A percentile compares a stretch with the other conserved stretches of the same genome.
phyloP scores from a whole-genome alignment of 2,329 filamentous ascomycete species.

The Cryphonectria nitschkei region DNA sequence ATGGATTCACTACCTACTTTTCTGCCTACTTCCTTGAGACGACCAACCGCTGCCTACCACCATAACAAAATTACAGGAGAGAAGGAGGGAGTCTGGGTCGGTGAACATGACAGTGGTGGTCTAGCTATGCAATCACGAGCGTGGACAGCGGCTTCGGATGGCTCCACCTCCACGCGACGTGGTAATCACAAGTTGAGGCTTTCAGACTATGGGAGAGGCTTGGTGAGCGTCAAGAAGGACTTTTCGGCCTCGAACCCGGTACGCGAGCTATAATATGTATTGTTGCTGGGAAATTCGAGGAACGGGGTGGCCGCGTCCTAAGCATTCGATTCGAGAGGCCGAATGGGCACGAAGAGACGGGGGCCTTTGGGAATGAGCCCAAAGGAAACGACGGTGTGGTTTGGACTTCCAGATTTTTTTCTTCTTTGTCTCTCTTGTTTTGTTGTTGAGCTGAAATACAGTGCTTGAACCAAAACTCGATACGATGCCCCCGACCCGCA shows the following conservation, averaged over 20 bases:
- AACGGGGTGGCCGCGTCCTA: background rate
- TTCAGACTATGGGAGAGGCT: constrained; percentile 5
- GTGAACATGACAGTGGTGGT: background rate
- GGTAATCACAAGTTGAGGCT: background rate
- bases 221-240: constrained; percentile 17
- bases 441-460: background rate
- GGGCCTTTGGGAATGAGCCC: background rate
- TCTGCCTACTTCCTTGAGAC: background rate
- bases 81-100: background rate
- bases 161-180: background rate
- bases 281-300: background rate
- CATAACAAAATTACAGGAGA: background rate
- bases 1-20: constrained; percentile 9
- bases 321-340: background rate
- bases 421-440: background rate
- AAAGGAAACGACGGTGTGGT: background rate
- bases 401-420: background rate
- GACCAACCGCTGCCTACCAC: background rate
- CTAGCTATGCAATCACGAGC: background rate
- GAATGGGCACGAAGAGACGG: background rate
- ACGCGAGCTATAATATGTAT: background rate
- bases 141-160: constrained; percentile 2
- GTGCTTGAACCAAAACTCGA: background rate
- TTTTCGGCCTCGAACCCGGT: constrained; percentile 13
- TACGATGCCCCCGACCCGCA: background rate